Evolutionary conservation across 495 filamentous ascomycete species (phyloP), one percentile per base, ranked within the genome.

Genomic region (Penicillium tannophilum): DNA sequence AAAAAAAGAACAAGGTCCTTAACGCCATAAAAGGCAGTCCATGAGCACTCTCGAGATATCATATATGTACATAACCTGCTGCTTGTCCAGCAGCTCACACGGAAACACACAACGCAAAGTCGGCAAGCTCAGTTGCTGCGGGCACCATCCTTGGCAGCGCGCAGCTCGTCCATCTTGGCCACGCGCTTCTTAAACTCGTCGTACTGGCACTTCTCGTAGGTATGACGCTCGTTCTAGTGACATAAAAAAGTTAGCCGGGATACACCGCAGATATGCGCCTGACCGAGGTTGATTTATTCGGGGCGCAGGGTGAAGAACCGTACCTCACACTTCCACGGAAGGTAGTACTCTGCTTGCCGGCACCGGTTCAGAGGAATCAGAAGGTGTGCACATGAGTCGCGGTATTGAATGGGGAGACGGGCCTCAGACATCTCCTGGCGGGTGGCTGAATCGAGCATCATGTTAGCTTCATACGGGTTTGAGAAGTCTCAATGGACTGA

Each of bases 191-290:
- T 96, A 83, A 98, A 98, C 71, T 97, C 94, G 42, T 88, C 88
- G 79, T 98, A 98, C 68, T 98, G 94, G 86, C 94, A 98, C 74
- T 97, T 98, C 70, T 98, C 94, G 79, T 98, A 98, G 67, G 84
- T 87, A 76, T 98, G 94, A 81, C 94, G 82, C 82, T 98, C 94
- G 70, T 90, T 84, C 94, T 97, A 65, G 39, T 55, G 9, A 49
- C 11, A 19, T 39, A 6, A 16, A 5, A 24, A 50, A 47, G 28
- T 63, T 48, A 56, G 51, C 54, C 36, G 56, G 41, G 6, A 12
- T 43, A 5, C 16, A 14, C 46, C 30, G 10, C 14, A 31, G 46
- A 17, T 4, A 41, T 17, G 39, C 39, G 39, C 39, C 39, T 31
- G 19, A 16, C 7, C 8, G 17, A 20, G 17, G 36, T 20, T 20